These are phyloP conservation scores for Herpetomonas muscarum DNA, from an alignment of 208 protist genomes.

Conservation along the genomic window DNA sequence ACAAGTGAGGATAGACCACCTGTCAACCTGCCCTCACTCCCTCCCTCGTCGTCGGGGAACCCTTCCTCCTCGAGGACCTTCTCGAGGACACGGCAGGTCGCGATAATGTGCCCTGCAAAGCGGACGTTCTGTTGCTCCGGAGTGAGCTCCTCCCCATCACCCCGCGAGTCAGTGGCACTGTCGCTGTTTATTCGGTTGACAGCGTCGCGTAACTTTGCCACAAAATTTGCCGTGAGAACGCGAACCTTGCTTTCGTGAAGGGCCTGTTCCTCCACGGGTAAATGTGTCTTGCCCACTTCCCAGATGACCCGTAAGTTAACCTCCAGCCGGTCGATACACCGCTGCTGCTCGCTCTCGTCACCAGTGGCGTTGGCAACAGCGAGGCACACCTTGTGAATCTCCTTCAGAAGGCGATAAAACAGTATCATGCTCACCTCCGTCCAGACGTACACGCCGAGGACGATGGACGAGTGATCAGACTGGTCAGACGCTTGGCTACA, in stretches of 20 bases:
- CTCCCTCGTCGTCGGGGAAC: slow-evolving; percentile 60
- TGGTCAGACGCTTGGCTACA: slow-evolving; percentile 2
- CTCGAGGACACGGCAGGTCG: slow-evolving; percentile 28
- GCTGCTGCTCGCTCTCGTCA: background rate
- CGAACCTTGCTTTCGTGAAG: background rate
- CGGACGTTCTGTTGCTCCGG: background rate
- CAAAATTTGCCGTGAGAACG: slow-evolving; percentile 5
- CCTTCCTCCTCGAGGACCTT: slow-evolving; percentile 58
- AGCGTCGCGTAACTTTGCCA: slow-evolving; percentile 10
- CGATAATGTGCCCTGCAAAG: slow-evolving; percentile 9
- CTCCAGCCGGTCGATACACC: slow-evolving; percentile 10
- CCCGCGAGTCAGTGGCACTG: no score
- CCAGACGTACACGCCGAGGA: slow-evolving; percentile 66
- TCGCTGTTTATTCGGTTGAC: background rate
- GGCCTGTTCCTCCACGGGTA: slow-evolving; percentile 6
- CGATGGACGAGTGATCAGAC: slow-evolving; percentile 7
- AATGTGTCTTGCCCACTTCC: slow-evolving; percentile 1
- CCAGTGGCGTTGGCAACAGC: slow-evolving; percentile 6
- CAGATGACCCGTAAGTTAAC: slow-evolving; percentile 10
- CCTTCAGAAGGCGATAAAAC: slow-evolving; percentile 36
- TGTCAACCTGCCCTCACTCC: slow-evolving; percentile 10
- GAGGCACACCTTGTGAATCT: slow-evolving; percentile 16
- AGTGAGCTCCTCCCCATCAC: background rate
- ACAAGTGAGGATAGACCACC: slow-evolving; percentile 24
- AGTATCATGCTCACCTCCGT: slow-evolving; percentile 59